A percentile compares a stretch with the other conserved stretches of the same genome.
phyloP scores from a whole-genome alignment of 2,329 filamentous ascomycete genomes.

The Botrytis paeoniae region DNA sequence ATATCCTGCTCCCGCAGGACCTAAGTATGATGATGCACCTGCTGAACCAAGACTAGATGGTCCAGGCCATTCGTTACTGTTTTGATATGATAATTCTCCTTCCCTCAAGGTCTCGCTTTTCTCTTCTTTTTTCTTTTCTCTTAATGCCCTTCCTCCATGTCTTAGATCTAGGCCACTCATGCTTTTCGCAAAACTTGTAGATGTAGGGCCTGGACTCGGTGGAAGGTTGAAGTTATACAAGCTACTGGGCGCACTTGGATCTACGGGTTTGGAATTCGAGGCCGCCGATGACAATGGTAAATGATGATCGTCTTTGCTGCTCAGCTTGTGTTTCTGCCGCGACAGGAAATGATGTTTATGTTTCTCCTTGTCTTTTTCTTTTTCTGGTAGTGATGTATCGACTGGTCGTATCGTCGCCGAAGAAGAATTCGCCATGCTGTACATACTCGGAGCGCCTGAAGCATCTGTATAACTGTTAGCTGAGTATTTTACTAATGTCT shows the following conservation, averaged over 20 bases:
- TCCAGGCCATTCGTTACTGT: constrained; percentile 47
- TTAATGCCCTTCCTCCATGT: constrained; percentile 70
- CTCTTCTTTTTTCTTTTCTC: constrained; percentile 79
- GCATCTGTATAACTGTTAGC: constrained; percentile 5
- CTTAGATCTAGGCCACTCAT: constrained; percentile 77
- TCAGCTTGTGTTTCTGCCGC: constrained; percentile 74
- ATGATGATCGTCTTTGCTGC: constrained; percentile 68
- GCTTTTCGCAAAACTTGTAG: constrained; percentile 71
- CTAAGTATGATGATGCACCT: constrained; percentile 40
- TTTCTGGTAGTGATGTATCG: constrained; percentile 48
- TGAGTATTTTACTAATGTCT: constrained; percentile 50
- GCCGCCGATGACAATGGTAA: constrained; percentile 71
- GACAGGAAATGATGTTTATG: constrained; percentile 79
- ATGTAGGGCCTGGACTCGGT: constrained; percentile 64
- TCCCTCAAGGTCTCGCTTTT: constrained; percentile 43
- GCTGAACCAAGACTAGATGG: constrained; percentile 51
- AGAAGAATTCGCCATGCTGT: constrained; percentile 72
- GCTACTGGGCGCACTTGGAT: constrained; percentile 71
- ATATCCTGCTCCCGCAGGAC: constrained; percentile 28
- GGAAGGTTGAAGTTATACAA: constrained; percentile 77
- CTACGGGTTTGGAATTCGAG: constrained; percentile 73
- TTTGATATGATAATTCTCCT: constrained; percentile 37
- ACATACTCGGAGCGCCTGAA: constrained; percentile 59
- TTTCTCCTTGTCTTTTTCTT: constrained; percentile 61
- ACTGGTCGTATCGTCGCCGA: constrained; percentile 70